Evolutionary conservation across 441 rosid species (phyloP), one percentile per base, ranked within the genome.

Genomic region (Metrosideros polymorpha): DNA sequence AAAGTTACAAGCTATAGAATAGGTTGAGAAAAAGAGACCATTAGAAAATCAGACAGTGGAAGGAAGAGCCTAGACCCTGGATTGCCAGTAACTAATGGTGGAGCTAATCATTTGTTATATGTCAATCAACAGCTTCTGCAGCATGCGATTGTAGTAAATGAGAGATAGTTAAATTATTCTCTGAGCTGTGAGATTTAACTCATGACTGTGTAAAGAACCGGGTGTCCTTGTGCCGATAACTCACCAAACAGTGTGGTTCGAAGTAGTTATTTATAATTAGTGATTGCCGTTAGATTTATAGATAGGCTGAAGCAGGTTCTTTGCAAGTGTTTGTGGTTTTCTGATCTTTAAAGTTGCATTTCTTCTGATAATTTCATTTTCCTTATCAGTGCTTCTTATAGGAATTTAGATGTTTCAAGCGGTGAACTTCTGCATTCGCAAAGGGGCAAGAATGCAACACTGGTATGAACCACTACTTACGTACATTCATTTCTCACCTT

Each of bases 331-430:
- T 22, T 30, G 47, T n/a, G 45, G 47, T 51, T 52, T 52, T 32
- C 19, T 53, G 49, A 49, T 30, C 45, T 56, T 24, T 50, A 79
- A 6, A 85, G 45, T 45, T 79, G 29, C 42, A 15, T 39, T 82
- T 53, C 29, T 82, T 53, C 42, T 52, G 75, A 84, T 87, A 27
- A n/a, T 53, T 59, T 39, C 51, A 39, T 82, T 82, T 79, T 85
- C 77, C 52, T 87, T 86, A 25, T 35, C 89, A 95, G 98, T 91
- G 94, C 95, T 15, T 91, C 92, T 1, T 95, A 94, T 49, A 92
- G 90, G 89, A 91, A 89, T 79, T 75, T 85, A 83, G 91, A 89
- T 43, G 88, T 71, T 87, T 84, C 90, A 49, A 87, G 89, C 87
- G 87, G 61, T 56, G 89, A 90, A 83, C 88, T 56, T 87, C 83